phyloP scores from a whole-genome alignment of 305 asterid genomes.

The Solanum aculeatissimum region DNA sequence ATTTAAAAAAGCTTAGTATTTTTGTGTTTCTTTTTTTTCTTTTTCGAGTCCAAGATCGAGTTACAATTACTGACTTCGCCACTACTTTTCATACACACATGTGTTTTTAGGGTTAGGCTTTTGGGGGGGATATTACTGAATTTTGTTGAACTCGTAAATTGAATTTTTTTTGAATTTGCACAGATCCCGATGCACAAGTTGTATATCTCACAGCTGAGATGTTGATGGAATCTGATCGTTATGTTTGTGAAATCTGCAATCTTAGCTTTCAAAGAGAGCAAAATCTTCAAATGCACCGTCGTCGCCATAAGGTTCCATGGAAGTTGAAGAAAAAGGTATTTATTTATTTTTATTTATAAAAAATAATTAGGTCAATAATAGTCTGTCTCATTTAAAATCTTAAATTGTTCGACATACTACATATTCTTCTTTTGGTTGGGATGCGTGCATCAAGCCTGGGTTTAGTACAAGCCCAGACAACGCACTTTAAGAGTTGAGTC shows the following conservation, averaged over 20 bases:
- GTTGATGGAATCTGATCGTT: constrained; percentile 13
- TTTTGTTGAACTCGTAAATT: neutral
- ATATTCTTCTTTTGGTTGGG: neutral
- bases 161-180: neutral
- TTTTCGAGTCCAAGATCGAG: neutral
- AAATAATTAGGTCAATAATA: neutral
- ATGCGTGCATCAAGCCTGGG: neutral
- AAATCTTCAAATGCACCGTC: constrained; percentile 11
- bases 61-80: neutral
- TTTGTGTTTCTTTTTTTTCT: neutral
- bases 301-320: constrained; percentile 15
- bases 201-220: constrained; percentile 6
- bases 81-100: too few species aligned
- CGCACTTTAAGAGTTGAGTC: neutral
- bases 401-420: neutral
- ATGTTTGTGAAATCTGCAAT: constrained; percentile 9
- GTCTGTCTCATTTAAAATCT: neutral
- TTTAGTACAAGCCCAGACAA: too few species aligned
- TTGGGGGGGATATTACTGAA: neutral
- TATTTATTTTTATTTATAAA: neutral
- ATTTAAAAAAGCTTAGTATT: too few species aligned
- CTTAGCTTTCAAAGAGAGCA: constrained; percentile 11
- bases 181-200: constrained; percentile 16
- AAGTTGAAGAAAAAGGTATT: constrained; percentile 1
- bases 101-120: neutral